A percentile compares a stretch with the other conserved stretches of the same genome.
These are phyloP conservation scores for Talaromyces trachyspermus DNA, from an alignment of 495 filamentous ascomycete genomes.

Conservation along the genomic window DNA sequence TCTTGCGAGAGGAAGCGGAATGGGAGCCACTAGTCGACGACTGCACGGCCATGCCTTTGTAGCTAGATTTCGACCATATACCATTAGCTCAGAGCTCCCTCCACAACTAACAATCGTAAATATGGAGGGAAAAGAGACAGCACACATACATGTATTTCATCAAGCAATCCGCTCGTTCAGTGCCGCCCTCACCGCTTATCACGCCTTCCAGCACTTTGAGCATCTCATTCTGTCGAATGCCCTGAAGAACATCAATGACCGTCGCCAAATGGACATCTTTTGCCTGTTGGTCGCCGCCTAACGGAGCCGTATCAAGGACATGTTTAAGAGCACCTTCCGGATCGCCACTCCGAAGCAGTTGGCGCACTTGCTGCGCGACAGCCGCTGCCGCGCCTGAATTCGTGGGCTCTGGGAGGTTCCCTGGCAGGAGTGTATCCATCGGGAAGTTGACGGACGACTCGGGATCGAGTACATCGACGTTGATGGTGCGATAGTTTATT, in stretches of 20 bases:
- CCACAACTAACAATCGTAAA: not conserved
- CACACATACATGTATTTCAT: constrained; percentile 45
- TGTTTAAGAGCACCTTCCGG: constrained; percentile 73
- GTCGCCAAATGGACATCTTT: constrained; percentile 81
- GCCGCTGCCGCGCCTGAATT: constrained; percentile 65
- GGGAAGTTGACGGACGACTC: constrained; percentile 85
- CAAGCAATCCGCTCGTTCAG: constrained; percentile 52
- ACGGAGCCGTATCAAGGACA: constrained; percentile 68
- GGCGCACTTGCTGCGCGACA: constrained; percentile 69
- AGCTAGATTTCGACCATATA: constrained; percentile 35
- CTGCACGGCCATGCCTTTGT: constrained; percentile 73
- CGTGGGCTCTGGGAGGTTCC: constrained; percentile 51
- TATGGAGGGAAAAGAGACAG: constrained; percentile 6
- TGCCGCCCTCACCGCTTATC: constrained; percentile 60
- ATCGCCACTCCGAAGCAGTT: constrained; percentile 79
- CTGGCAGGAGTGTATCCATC: constrained; percentile 65
- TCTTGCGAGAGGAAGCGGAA: constrained; percentile 37
- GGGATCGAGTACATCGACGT: constrained; percentile 84
- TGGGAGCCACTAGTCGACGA: constrained; percentile 26
- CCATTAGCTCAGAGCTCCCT: not conserved
- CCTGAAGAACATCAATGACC: constrained; percentile 81
- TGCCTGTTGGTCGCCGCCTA: constrained; percentile 62
- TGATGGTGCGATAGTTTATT: constrained; percentile 83
- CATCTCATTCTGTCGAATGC: constrained; percentile 87
- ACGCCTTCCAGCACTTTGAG: constrained; percentile 71